These are phyloP conservation scores for Phytophthora pinifolia DNA, from an alignment of 352 stramenopile species.

Conservation along the genomic window DNA sequence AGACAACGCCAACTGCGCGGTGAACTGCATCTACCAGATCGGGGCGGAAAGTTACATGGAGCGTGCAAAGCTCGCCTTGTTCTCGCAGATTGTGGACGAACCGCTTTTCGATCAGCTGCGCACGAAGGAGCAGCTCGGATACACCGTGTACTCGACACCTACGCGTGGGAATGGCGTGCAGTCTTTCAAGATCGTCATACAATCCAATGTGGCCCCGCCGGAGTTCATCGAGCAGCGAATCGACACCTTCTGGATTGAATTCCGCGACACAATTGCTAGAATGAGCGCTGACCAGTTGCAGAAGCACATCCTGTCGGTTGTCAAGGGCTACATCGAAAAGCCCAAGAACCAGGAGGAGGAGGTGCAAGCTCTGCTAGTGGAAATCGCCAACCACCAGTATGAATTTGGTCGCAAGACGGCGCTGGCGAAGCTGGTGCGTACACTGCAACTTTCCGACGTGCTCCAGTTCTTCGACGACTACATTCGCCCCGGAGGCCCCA, in stretches of 20 bases:
- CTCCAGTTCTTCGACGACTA: conserved; percentile 71
- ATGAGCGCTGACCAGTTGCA: conserved; percentile 35
- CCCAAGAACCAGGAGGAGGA: conserved; percentile 73
- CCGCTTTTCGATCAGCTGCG: conserved; percentile 64
- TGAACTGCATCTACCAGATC: conserved; percentile 59
- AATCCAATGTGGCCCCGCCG: conserved; percentile 71
- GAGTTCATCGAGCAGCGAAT: conserved; percentile 70
- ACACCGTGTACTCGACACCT: conserved; percentile 64
- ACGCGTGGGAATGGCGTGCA: conserved; percentile 46
- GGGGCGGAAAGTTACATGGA: conserved; percentile 37
- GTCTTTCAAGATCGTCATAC: conserved; percentile 74
- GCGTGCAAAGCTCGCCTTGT: conserved; percentile 48
- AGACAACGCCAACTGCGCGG: conserved; percentile 58
- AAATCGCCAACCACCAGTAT: conserved; percentile 74
- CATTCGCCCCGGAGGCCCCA: conserved; percentile 28
- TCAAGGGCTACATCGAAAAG: conserved; percentile 66
- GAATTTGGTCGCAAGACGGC: conserved; percentile 56
- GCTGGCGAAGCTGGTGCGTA: conserved; percentile 44
- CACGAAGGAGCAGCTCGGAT: conserved; percentile 71
- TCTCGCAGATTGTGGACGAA: conserved; percentile 60
- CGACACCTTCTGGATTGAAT: conserved; percentile 54
- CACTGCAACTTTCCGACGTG: conserved; percentile 49
- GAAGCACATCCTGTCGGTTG: conserved; percentile 65
- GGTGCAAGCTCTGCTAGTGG: conserved; percentile 48
- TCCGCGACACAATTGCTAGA: conserved; percentile 33